These are phyloP conservation scores for Paragyromitra xinjiangensis DNA, from an alignment of 495 filamentous ascomycete genomes.

Conservation along the genomic window DNA sequence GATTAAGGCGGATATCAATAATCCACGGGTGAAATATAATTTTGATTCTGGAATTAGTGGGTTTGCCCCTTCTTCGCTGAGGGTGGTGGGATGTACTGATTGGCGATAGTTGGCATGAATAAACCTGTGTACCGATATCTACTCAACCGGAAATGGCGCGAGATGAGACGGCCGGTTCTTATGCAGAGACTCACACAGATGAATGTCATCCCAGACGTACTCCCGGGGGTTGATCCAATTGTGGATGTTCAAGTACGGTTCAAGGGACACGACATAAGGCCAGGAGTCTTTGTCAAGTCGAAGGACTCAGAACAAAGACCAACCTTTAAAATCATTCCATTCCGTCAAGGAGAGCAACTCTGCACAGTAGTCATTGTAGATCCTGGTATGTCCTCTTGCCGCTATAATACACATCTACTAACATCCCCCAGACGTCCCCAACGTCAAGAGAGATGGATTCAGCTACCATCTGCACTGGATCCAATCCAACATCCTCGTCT, in stretches of 20 bases:
- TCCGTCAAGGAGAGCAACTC: slow-evolving; percentile 79
- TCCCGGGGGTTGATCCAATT: slow-evolving; percentile 80
- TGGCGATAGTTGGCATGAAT: slow-evolving; percentile 67
- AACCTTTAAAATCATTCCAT: slow-evolving; percentile 82
- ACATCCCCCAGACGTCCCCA: slow-evolving; percentile 74
- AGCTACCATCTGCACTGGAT: slow-evolving; percentile 84
- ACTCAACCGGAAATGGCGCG: slow-evolving; percentile 85
- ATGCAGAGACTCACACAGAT: slow-evolving; percentile 89
- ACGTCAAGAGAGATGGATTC: slow-evolving; percentile 78
- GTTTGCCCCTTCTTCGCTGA: slow-evolving; percentile 45
- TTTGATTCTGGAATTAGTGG: slow-evolving; percentile 93
- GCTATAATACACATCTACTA: not conserved
- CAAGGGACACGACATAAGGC: slow-evolving; percentile 69
- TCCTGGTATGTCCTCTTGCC: slow-evolving; percentile 58
- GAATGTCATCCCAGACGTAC: slow-evolving; percentile 89
- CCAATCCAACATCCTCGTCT: slow-evolving; percentile 65
- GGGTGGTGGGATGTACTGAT: not conserved
- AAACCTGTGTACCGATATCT: slow-evolving; percentile 96
- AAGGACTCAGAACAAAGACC: slow-evolving; percentile 72
- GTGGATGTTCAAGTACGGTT: slow-evolving; percentile 84
- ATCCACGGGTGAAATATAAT: slow-evolving; percentile 89
- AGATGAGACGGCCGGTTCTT: slow-evolving; percentile 76
- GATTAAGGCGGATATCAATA: slow-evolving; percentile 93
- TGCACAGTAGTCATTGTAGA: slow-evolving; percentile 87
- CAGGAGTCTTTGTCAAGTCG: slow-evolving; percentile 81